Percentiles rank a stretch among this genome's conserved stretches.
Conservation (phyloP, 768 basidiomycete species). For the Tephrocybe sp. region DNA sequence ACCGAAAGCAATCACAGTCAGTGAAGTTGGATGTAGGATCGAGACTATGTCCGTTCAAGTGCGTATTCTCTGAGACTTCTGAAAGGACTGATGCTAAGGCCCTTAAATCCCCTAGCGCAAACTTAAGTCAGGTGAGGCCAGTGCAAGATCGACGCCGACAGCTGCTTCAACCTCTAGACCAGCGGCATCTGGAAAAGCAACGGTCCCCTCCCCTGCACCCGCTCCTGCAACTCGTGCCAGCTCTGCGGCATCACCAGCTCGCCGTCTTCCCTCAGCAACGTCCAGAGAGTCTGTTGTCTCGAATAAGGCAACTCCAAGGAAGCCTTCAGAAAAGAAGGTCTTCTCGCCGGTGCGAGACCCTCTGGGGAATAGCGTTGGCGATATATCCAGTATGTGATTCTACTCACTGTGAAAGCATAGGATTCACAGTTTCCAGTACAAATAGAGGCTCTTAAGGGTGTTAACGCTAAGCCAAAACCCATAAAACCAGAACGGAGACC, state of each 20-base stretch:
- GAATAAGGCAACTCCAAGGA: conserved; percentile 9
- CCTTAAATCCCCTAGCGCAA: conserved; percentile 22
- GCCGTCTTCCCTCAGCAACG: conserved; percentile 20
- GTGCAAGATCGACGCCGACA: conserved; percentile 14
- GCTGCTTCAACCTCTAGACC: conserved; percentile 5
- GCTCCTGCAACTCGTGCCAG: conserved; percentile 15
- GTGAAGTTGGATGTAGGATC: conserved; percentile 46
- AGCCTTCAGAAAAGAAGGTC: conserved; percentile 25
- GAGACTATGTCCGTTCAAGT: conserved; percentile 62
- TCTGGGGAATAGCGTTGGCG: conserved; percentile 32
- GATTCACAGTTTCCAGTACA: conserved; percentile 17
- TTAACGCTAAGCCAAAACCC: conserved; percentile 11
- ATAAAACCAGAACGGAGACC: conserved; percentile 8
- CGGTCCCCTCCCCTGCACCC: conserved; percentile 20
- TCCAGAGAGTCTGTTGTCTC: conserved; percentile 17
- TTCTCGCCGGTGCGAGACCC: conserved; percentile 42
- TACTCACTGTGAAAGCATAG: not conserved
- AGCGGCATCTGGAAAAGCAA: conserved; percentile 15
- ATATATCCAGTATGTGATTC: conserved; percentile 28
- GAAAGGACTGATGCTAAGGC: not conserved
- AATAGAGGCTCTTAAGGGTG: conserved; percentile 20
- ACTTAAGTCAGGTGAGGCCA: conserved; percentile 14
- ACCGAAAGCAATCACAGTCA: conserved; percentile 54
- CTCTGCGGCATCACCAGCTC: conserved; percentile 20
- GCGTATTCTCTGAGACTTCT: conserved; percentile 10